phyloP scores from a whole-genome alignment of 1,284 basidiomycete genomes.

The Moesziomyces globuligerus region DNA sequence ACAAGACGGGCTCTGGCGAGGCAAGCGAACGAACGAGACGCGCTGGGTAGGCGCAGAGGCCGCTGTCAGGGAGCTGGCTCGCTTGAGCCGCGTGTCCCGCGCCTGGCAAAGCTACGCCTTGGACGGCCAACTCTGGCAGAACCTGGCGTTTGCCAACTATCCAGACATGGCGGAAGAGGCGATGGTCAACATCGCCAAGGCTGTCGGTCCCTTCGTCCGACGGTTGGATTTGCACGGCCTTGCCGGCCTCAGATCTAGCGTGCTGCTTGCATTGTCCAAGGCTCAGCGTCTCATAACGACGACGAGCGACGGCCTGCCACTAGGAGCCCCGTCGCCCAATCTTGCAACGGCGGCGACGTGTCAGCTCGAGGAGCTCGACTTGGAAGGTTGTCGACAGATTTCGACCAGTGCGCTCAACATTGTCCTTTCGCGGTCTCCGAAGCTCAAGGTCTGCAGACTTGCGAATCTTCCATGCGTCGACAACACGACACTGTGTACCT shows the following conservation, averaged over 20 bases:
- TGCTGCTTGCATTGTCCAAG: slow-evolving; percentile 27
- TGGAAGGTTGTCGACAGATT: slow-evolving; percentile 78
- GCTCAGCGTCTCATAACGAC: slow-evolving; percentile 25
- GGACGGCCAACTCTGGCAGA: slow-evolving; percentile 86
- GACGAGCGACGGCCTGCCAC: slow-evolving; percentile 1
- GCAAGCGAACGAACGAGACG: slow-evolving; percentile 23
- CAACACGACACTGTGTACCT: slow-evolving; percentile 77
- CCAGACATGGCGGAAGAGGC: slow-evolving; percentile 37
- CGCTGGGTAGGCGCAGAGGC: slow-evolving; percentile 33
- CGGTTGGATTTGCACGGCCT: slow-evolving; percentile 77
- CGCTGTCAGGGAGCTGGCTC: slow-evolving; percentile 38
- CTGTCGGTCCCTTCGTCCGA: slow-evolving; percentile 75
- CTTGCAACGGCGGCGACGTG: slow-evolving; percentile 9
- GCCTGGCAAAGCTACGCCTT: slow-evolving; percentile 80
- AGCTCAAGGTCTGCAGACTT: slow-evolving; percentile 74
- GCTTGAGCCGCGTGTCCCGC: slow-evolving; percentile 77
- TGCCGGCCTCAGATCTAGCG: slow-evolving; percentile 69
- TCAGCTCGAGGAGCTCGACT: slow-evolving; percentile 72
- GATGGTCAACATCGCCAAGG: slow-evolving; percentile 34
- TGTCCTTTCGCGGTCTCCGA: slow-evolving; percentile 77
- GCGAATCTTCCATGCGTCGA: slow-evolving; percentile 77
- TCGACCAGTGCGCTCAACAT: slow-evolving; percentile 76
- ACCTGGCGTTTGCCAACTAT: slow-evolving; percentile 71
- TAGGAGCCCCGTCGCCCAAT: slow-evolving; percentile 1
- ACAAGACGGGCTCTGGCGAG: slow-evolving; percentile 27